These are phyloP conservation scores for Fusarium sarcochroum DNA, from an alignment of 2,329 filamentous ascomycete species.

Conservation along the genomic window DNA sequence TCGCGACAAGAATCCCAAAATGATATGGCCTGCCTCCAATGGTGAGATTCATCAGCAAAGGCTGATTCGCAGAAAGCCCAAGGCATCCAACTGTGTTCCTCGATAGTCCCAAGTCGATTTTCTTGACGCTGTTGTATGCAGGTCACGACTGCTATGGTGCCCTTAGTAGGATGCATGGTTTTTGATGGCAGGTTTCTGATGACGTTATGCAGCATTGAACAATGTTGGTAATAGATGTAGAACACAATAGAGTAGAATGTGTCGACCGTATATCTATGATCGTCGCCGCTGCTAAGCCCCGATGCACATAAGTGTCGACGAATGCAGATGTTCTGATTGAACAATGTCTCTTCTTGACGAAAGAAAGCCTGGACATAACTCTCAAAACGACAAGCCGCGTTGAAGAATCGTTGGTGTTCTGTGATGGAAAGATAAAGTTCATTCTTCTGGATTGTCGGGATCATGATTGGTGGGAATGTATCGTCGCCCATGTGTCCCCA, in stretches of 20 bases:
- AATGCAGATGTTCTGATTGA: not conserved
- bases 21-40: not conserved
- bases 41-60: fast-evolving
- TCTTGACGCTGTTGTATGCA: not conserved
- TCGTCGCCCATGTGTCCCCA: too few species aligned
- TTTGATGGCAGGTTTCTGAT: not conserved
- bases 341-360: not conserved
- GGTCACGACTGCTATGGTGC: not conserved
- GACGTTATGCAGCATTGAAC: not conserved
- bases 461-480: too few species aligned
- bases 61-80: not conserved
- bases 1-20: too few species aligned
- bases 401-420: not conserved
- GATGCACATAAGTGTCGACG: not conserved
- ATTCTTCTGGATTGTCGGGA: too few species aligned
- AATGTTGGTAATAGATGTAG: not conserved
- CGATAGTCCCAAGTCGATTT: not conserved
- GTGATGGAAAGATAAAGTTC: fast-evolving
- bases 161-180: not conserved
- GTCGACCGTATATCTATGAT: fast-evolving
- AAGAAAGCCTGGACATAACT: conserved; percentile 1
- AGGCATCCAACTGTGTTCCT: not conserved
- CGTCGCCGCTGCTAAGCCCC: fast-evolving
- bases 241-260: not conserved
- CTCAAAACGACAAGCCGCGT: not conserved